Percentiles rank a stretch among this genome's conserved stretches.
phyloP scores from a whole-genome alignment of 106 monocot genomes.

The Acanthochlamys bracteata region DNA sequence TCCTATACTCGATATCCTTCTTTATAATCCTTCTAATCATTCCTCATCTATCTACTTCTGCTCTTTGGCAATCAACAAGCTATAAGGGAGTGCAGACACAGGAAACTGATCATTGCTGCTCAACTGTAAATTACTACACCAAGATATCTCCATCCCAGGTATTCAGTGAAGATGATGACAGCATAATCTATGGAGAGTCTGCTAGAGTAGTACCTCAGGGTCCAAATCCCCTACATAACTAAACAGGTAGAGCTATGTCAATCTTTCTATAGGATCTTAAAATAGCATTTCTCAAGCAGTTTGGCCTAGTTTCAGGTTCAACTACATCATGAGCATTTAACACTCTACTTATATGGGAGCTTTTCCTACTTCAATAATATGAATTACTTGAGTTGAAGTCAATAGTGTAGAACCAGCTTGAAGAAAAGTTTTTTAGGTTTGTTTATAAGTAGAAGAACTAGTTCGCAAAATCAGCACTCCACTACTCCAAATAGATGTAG shows the following conservation, averaged over 20 bases:
- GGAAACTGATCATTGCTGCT: neutral
- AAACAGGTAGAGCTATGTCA: constrained; percentile 9
- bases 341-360: too few relatives aligned
- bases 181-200: constrained; percentile 4
- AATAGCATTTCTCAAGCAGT: neutral
- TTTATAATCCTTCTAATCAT: constrained; percentile 4
- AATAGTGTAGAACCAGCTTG: too few relatives aligned
- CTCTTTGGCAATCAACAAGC: neutral
- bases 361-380: too few relatives aligned
- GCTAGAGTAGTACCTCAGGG: constrained; percentile 27
- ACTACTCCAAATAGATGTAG: too few relatives aligned
- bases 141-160: constrained; percentile 13
- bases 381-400: too few relatives aligned
- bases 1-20: constrained; percentile 8
- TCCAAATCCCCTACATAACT: constrained; percentile 38
- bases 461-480: too few relatives aligned
- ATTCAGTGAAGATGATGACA: neutral
- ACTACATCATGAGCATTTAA: too few relatives aligned
- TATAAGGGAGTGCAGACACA: neutral
- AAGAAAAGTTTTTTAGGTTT: too few relatives aligned
- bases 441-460: too few relatives aligned
- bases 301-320: neutral
- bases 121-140: neutral
- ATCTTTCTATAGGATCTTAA: neutral
- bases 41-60: neutral